Evolutionary conservation across 345 rosid genomes (phyloP).

Genomic region (Acer yangbiense): DNA sequence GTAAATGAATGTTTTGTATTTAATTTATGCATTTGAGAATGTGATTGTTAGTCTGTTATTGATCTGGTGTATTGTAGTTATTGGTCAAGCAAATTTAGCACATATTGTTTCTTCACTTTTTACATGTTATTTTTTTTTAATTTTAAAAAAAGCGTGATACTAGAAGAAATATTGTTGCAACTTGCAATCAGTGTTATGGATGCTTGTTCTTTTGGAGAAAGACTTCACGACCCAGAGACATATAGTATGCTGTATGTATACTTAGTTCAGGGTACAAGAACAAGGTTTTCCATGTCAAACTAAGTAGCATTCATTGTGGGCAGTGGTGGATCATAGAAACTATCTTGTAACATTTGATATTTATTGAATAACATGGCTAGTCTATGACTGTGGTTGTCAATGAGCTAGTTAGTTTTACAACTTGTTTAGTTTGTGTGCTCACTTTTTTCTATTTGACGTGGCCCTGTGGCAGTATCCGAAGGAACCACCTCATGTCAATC

Average conservation of each 20-base stretch:
- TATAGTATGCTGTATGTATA: too few species aligned
- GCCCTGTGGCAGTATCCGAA: slow-evolving; percentile 73
- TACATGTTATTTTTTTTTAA: too few species aligned
- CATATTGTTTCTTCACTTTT: too few species aligned
- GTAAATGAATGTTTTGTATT: too few species aligned
- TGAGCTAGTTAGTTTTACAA: neutral
- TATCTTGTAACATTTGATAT: neutral
- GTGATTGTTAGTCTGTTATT: neutral
- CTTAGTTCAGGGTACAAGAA: neutral
- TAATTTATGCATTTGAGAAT: too few species aligned
- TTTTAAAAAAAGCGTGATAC: neutral
- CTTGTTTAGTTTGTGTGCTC: neutral
- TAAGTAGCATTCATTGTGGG: neutral
- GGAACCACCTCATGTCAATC: slow-evolving; percentile 62
- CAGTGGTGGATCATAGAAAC: neutral
- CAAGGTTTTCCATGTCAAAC: neutral
- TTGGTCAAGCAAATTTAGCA: too few species aligned
- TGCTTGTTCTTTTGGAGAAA: neutral
- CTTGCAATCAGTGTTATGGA: neutral
- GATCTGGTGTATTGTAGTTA: neutral
- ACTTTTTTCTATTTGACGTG: slow-evolving; percentile 19
- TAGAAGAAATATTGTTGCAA: neutral
- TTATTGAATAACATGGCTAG: neutral
- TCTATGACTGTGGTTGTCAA: neutral
- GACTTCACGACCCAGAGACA: too few species aligned